A percentile compares a stretch with the other conserved stretches of the same genome.
phyloP scores from a whole-genome alignment of 2,329 filamentous ascomycete genomes.

The Metarhizium rileyi region DNA sequence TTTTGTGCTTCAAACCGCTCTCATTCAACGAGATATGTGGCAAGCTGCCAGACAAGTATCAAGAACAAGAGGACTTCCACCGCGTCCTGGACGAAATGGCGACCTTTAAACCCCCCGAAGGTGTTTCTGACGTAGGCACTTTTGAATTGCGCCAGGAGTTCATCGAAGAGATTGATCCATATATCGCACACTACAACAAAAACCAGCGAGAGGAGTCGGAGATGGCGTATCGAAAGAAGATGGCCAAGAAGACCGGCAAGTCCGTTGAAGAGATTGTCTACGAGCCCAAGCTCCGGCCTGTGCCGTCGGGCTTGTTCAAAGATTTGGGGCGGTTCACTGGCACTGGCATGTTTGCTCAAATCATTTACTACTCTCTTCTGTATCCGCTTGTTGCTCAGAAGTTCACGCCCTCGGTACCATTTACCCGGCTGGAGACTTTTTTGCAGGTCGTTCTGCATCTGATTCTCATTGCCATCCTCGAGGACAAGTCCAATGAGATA shows the following conservation, averaged over 20 bases:
- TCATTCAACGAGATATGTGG: constrained; percentile 86
- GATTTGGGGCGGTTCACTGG: constrained; percentile 70
- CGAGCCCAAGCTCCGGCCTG: constrained; percentile 72
- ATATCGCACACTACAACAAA: constrained; percentile 91
- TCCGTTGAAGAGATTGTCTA: constrained; percentile 76
- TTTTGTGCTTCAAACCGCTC: constrained; percentile 90
- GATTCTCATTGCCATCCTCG: constrained; percentile 72
- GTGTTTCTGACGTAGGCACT: constrained; percentile 82
- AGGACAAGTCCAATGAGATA: constrained; percentile 58
- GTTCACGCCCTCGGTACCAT: constrained; percentile 64
- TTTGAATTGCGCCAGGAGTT: constrained; percentile 86
- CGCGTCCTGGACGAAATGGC: constrained; percentile 79
- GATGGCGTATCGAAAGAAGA: constrained; percentile 73
- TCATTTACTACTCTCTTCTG: constrained; percentile 79
- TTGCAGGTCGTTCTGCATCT: constrained; percentile 86
- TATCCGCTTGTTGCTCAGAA: constrained; percentile 65
- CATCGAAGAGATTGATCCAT: constrained; percentile 84
- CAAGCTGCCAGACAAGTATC: constrained; percentile 79
- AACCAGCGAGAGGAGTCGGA: constrained; percentile 96
- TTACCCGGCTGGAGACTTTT: constrained; percentile 81
- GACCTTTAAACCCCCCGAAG: constrained; percentile 81
- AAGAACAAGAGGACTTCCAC: constrained; percentile 83
- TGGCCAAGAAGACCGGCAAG: constrained; percentile 81
- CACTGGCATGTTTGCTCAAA: constrained; percentile 78
- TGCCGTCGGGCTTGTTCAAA: constrained; percentile 68